Evolutionary conservation across 139 green algal genomes (phyloP), one percentile per base, ranked within the genome.

Genomic region (Chlamydomonas sphaeroides): DNA sequence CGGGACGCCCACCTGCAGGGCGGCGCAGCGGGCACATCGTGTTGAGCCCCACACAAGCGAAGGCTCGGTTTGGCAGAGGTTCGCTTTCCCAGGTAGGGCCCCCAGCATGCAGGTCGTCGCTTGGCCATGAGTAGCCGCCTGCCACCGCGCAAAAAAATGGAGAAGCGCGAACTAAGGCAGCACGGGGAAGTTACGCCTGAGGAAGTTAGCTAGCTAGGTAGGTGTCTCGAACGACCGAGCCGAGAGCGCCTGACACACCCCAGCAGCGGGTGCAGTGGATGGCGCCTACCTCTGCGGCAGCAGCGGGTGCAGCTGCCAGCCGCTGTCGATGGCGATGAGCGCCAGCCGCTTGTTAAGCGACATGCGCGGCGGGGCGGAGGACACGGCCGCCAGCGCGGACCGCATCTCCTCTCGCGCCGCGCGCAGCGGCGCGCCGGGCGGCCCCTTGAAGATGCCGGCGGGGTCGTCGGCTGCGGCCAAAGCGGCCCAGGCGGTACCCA

Each of bases 301-400:
- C 32, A 77, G 69, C 48, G 69, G 69, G 48, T 77, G 69, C 48
- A 77, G 32, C 69, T 77, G 48, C 69, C 69, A 77, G 45, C 17
- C 45, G 20, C 20, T 38, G 48, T 63, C 48, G 17, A 77, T 8
- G 2, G 45, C 48, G 32, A 77, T n/a, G 18, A 77, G 45, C 18
- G 69, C 69, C 48, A 65, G 0, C 17, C 48, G 14, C 3, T 48
- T 32, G 45, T 77, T 48, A 32, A 20, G 11, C 48, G 28, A 61
- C 48, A 77, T 45, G 45, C 69, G 69, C 25, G 69, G 69, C 45
- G 69, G 48, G 48, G 69, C 23, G 69, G 32, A 5, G 3, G 32
- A n/a, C 18, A 45, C 6, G 0, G 32, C 32, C 7, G 32, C 45
- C 69, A 77, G 26, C 69, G 63, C 69, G 5, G 18, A n/a, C 26